A percentile compares a stretch with the other conserved stretches of the same genome.
Conservation (phyloP, 768 basidiomycete species). For the Amanita muscaria region DNA sequence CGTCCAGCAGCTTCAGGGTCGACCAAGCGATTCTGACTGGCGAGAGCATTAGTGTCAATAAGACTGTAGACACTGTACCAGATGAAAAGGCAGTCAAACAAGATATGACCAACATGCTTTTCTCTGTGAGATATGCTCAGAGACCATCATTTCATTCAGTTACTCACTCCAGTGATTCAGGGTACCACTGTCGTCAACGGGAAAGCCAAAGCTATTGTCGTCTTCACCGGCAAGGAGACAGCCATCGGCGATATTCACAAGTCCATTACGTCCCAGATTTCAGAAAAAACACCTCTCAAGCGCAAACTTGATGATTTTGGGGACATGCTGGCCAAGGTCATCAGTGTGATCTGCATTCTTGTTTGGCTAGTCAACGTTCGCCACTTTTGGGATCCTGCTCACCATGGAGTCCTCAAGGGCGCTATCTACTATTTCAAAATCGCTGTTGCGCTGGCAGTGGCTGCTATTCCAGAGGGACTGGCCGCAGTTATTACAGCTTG, state of each 20-base stretch:
- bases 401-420: conserved; percentile 84
- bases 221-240: conserved; percentile 77
- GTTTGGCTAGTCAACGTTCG: conserved; percentile 97
- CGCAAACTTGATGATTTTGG: conserved; percentile 98
- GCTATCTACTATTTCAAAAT: conserved; percentile 99
- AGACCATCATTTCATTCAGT: neutral
- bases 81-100: conserved; percentile 88
- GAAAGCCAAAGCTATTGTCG: conserved; percentile 78
- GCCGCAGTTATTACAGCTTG: conserved; percentile 98
- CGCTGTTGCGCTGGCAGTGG: conserved; percentile 96
- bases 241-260: conserved; percentile 98
- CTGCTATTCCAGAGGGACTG: conserved; percentile 97
- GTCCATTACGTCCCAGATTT: conserved; percentile 88
- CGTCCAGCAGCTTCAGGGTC: conserved; percentile 87
- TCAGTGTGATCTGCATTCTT: conserved; percentile 91
- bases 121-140: conserved; percentile 51
- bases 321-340: conserved; percentile 95
- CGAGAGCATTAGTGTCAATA: conserved; percentile 85
- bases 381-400: conserved; percentile 93
- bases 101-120: conserved; percentile 96
- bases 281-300: conserved; percentile 94
- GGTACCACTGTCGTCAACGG: conserved; percentile 97
- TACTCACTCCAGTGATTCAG: conserved; percentile 29
- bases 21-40: conserved; percentile 98
- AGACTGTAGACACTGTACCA: conserved; percentile 55